Percentiles rank a stretch among this genome's conserved stretches.
Conservation (phyloP, 306 rosid genomes). For the Geum urbanum region DNA sequence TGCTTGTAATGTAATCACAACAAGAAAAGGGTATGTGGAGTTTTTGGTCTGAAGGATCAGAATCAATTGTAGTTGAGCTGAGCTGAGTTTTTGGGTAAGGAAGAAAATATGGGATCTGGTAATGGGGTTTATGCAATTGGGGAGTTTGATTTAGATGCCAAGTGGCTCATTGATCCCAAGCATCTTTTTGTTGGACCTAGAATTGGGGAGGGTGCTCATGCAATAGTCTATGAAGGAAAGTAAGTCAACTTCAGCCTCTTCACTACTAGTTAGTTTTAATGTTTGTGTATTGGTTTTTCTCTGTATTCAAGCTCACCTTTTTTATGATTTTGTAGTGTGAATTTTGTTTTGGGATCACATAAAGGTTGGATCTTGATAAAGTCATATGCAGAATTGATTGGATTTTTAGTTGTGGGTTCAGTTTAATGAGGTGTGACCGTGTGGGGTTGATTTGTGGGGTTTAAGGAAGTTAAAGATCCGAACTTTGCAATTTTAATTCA, state of each 20-base stretch:
- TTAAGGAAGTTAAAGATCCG: slow-evolving; percentile 7
- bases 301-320: slow-evolving; percentile 6
- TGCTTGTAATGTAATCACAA: slow-evolving; percentile 4
- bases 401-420: neutral
- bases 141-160: slow-evolving; percentile 60
- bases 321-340: neutral
- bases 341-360: slow-evolving; percentile 10
- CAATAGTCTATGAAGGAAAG: slow-evolving; percentile 96
- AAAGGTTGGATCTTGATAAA: slow-evolving; percentile 8
- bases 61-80: slow-evolving; percentile 18
- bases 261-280: neutral
- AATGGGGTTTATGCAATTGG: slow-evolving; percentile 74
- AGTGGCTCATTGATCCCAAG: slow-evolving; percentile 87
- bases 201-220: slow-evolving; percentile 95
- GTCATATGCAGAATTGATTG: slow-evolving; percentile 3
- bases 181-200: slow-evolving; percentile 86
- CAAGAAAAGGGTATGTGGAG: slow-evolving; percentile 15
- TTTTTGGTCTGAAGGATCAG: slow-evolving; percentile 13
- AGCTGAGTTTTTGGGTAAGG: neutral
- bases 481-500: neutral
- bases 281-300: slow-evolving; percentile 9
- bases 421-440: neutral
- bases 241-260: slow-evolving; percentile 50
- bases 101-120: slow-evolving; percentile 73
- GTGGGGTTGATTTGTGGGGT: slow-evolving; percentile 9